Evolutionary conservation across 139 green algal genomes (phyloP).

Genomic region (Micractinium sp.): DNA sequence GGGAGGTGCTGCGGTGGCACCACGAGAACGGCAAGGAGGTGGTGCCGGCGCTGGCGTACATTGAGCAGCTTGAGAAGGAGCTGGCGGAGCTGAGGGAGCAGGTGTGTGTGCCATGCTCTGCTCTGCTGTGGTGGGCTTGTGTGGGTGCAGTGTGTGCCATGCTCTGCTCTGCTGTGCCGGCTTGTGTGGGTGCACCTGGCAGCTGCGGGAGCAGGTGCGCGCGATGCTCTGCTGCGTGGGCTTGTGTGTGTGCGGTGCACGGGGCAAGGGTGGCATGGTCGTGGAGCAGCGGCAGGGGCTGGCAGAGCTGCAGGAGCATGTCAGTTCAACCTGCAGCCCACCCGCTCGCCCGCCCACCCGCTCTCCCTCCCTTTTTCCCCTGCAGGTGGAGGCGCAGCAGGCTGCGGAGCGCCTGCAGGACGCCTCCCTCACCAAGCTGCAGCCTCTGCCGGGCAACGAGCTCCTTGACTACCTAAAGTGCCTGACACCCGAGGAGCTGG

Average conservation of each 20-base stretch:
- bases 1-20: slow-evolving; percentile 89
- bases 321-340: no score
- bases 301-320: not conserved
- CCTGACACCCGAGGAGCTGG: slow-evolving; percentile 60
- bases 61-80: slow-evolving; percentile 67
- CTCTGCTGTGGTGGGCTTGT: not conserved
- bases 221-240: no score
- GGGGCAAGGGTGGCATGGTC: not conserved
- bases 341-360: not conserved
- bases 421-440: not conserved
- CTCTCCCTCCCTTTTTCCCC: not conserved
- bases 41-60: slow-evolving; percentile 79
- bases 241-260: not conserved
- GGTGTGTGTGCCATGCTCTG: not conserved
- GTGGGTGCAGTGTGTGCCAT: no score
- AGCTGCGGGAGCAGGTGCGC: no score
- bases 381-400: slow-evolving; percentile 9
- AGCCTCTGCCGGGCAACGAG: slow-evolving; percentile 55
- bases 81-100: slow-evolving; percentile 28
- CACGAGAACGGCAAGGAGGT: slow-evolving; percentile 63
- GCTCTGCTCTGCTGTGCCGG: no score
- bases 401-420: not conserved
- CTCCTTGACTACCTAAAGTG: slow-evolving; percentile 83
- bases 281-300: not conserved
- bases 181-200: not conserved